phyloP scores from a whole-genome alignment of 2,329 filamentous ascomycete species.

The Colletotrichum abscissum region DNA sequence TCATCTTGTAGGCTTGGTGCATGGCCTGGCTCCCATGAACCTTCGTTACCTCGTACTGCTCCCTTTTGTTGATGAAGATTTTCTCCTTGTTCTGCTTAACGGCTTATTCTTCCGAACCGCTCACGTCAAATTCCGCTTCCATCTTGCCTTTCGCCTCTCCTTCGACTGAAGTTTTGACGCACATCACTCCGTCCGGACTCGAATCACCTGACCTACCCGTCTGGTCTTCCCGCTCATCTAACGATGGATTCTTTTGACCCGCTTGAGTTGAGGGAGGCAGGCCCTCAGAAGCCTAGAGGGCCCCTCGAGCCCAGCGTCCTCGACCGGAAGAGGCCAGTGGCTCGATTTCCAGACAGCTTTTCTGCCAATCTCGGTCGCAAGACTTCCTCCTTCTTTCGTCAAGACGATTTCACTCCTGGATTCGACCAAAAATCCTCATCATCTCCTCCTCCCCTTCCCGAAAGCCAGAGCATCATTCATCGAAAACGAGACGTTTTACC shows the following conservation, averaged over 20 bases:
- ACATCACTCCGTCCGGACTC: background rate
- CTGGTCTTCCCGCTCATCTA: background rate
- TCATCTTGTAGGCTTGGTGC: background rate
- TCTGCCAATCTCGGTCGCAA: slow-evolving; percentile 32
- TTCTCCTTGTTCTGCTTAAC: background rate
- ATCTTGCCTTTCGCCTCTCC: background rate
- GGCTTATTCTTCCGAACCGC: background rate
- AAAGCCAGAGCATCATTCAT: slow-evolving; percentile 17
- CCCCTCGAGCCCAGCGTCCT: slow-evolving; percentile 34
- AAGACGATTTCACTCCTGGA: slow-evolving; percentile 1
- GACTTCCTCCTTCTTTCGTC: background rate
- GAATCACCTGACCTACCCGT: too few relatives aligned
- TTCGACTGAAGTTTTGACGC: background rate
- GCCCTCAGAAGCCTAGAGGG: background rate
- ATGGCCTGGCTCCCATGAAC: background rate
- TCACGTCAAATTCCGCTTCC: background rate
- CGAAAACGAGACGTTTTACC: slow-evolving; percentile 22
- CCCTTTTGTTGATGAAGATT: background rate
- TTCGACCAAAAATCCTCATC: background rate
- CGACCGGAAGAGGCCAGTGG: slow-evolving; percentile 31
- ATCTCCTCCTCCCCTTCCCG: background rate
- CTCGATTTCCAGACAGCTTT: slow-evolving; percentile 29
- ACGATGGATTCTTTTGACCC: slow-evolving; percentile 7
- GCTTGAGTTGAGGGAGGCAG: background rate
- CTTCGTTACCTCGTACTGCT: background rate